Percentiles rank a stretch among this genome's conserved stretches.
These are phyloP conservation scores for Scutellaria baicalensis DNA, from an alignment of 257 asterid species.

Conservation along the genomic window DNA sequence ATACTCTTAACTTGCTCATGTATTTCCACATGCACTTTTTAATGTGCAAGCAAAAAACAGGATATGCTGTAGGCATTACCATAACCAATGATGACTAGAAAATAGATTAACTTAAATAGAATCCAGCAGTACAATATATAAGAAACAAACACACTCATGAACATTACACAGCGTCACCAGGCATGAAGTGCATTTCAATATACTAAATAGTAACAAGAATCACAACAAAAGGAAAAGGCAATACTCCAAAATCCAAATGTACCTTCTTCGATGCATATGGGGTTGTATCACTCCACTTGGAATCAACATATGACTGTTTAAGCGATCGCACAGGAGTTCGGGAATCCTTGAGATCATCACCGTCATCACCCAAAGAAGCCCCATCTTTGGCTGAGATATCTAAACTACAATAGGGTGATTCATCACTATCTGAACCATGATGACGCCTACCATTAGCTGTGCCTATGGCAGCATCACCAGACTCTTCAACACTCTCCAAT, in stretches of 20 bases:
- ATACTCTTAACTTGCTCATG: background rate
- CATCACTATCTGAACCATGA: slow-evolving; percentile 39
- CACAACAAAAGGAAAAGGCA: background rate
- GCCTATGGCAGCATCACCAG: slow-evolving; percentile 19
- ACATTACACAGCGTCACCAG: slow-evolving; percentile 1
- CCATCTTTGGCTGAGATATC: slow-evolving; percentile 37
- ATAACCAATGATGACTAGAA: slow-evolving; percentile 1
- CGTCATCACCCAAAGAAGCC: slow-evolving; percentile 44
- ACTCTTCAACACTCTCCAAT: slow-evolving; percentile 33
- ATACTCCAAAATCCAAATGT: slow-evolving; percentile 1
- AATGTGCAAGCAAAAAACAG: background rate
- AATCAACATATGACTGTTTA: slow-evolving; percentile 37
- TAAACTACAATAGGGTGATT: slow-evolving; percentile 70
- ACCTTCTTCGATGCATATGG: slow-evolving; percentile 75
- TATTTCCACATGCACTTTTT: background rate
- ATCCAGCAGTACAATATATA: background rate
- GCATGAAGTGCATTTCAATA: background rate
- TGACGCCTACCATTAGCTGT: slow-evolving; percentile 28
- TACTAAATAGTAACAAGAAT: background rate
- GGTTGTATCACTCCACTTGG: slow-evolving; percentile 80
- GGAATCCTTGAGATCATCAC: slow-evolving; percentile 33
- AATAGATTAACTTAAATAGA: background rate
- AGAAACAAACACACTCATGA: background rate
- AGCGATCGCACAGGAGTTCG: slow-evolving; percentile 27
- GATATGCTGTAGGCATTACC: background rate